Conservation (phyloP, 2,329 filamentous ascomycete species). For the Fusarium chuoi region DNA sequence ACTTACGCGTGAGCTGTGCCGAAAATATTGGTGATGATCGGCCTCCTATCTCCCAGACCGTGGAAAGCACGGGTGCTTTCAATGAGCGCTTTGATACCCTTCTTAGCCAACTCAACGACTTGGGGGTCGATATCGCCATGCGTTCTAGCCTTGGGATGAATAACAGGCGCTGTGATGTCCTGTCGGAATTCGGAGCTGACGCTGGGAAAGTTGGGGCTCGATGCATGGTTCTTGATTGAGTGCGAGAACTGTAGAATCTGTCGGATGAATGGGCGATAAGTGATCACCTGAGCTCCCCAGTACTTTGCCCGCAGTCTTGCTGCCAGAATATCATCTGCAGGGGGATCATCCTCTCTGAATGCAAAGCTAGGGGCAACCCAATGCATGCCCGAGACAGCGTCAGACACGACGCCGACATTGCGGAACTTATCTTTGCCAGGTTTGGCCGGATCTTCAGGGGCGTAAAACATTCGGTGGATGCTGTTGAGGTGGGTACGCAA, state of each 20-base stretch:
- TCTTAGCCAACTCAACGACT: constrained; percentile 65
- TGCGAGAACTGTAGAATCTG: constrained; percentile 64
- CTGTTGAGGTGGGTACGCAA: constrained; percentile 72
- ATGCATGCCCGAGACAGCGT: constrained; percentile 53
- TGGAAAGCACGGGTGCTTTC: constrained; percentile 87
- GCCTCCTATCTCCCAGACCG: constrained; percentile 68
- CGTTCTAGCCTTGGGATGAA: constrained; percentile 51
- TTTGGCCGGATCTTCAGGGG: constrained; percentile 53
- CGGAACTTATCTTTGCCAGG: constrained; percentile 53
- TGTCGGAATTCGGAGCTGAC: constrained; percentile 50
- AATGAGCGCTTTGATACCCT: constrained; percentile 79
- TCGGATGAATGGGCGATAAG: constrained; percentile 79
- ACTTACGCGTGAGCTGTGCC: constrained; percentile 96
- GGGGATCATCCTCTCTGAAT: constrained; percentile 75
- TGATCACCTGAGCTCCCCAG: constrained; percentile 91
- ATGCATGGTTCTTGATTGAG: constrained; percentile 50
- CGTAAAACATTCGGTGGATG: constrained; percentile 68
- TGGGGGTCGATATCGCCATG: constrained; percentile 55
- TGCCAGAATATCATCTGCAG: constrained; percentile 79
- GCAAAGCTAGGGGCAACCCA: constrained; percentile 62
- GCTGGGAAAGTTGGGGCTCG: constrained; percentile 48
- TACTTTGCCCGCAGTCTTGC: constrained; percentile 93
- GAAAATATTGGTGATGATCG: constrained; percentile 95
- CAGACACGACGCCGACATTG: constrained; percentile 59
- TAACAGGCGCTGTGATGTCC: constrained; percentile 51